A percentile compares a stretch with the other conserved stretches of the same genome.
These are phyloP conservation scores for Trypanosoma congolense DNA, from an alignment of 208 protist genomes.

Conservation along the genomic window DNA sequence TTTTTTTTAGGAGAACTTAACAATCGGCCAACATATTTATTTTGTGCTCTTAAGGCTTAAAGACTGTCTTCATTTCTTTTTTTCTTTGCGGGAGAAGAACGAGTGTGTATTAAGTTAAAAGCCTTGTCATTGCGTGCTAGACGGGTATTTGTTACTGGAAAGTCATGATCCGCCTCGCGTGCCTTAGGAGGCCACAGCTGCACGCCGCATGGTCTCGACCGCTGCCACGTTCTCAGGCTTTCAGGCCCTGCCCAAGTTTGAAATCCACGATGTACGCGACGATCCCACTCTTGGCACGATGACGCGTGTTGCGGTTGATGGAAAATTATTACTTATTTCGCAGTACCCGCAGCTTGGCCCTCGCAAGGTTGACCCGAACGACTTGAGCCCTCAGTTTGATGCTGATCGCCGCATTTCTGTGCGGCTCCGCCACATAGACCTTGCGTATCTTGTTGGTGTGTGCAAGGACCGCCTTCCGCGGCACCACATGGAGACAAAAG, in stretches of 20 bases:
- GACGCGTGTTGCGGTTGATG: conserved; percentile 73
- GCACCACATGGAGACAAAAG: conserved; percentile 69
- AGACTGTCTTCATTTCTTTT: no score
- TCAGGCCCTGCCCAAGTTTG: conserved; percentile 63
- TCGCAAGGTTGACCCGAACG: conserved; percentile 81
- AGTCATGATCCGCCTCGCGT: conserved; percentile 42
- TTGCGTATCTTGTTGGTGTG: conserved; percentile 67
- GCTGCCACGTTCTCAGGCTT: conserved; percentile 22
- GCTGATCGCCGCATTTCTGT: conserved; percentile 64
- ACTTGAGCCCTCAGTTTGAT: conserved; percentile 83
- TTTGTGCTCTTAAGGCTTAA: no score
- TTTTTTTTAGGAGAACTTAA: no score
- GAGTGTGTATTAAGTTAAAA: no score
- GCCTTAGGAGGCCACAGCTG: conserved; percentile 3
- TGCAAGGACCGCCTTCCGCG: conserved; percentile 41
- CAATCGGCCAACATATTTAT: no score
- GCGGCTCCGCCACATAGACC: conserved; percentile 73
- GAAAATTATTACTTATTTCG: conserved; percentile 69
- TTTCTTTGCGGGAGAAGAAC: no score
- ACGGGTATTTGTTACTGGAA: not conserved
- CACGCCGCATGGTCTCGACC: conserved; percentile 8
- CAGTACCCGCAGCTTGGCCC: conserved; percentile 86
- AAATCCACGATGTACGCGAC: conserved; percentile 83
- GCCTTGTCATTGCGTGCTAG: no score
- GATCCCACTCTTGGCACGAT: conserved; percentile 66